These are phyloP conservation scores for Lepidopterella palustris DNA, from an alignment of 495 filamentous ascomycete species.

Conservation along the genomic window DNA sequence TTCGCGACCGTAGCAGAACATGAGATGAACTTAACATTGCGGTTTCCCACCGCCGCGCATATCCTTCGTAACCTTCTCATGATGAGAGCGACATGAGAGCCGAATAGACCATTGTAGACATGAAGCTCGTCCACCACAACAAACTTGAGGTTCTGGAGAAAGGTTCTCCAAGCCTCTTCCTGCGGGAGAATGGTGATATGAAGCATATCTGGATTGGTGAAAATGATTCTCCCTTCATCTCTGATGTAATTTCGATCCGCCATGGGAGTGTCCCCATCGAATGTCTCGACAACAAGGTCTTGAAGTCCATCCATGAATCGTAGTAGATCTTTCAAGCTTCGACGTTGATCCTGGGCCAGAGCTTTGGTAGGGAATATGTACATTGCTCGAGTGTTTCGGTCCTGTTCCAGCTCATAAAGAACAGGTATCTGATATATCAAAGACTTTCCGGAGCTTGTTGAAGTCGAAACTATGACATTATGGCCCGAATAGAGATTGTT, in stretches of 20 bases:
- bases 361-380: slow-evolving; percentile 99
- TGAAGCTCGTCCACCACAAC: slow-evolving; percentile 81
- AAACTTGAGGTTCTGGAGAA: slow-evolving; percentile 80
- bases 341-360: slow-evolving; percentile 86
- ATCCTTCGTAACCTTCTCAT: slow-evolving; percentile 87
- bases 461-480: slow-evolving; percentile 89
- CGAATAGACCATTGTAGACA: slow-evolving; percentile 93
- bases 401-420: slow-evolving; percentile 75
- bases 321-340: slow-evolving; percentile 80
- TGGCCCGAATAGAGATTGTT: slow-evolving; percentile 78
- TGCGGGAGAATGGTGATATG: slow-evolving; percentile 91
- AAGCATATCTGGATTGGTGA: slow-evolving; percentile 98
- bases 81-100: slow-evolving; percentile 87
- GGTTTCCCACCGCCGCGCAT: slow-evolving; percentile 87
- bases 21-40: slow-evolving; percentile 84
- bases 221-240: slow-evolving; percentile 87
- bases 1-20: slow-evolving; percentile 98
- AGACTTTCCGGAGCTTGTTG: slow-evolving; percentile 93
- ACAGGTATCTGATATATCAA: slow-evolving; percentile 95
- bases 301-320: slow-evolving; percentile 72
- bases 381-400: slow-evolving; percentile 74
- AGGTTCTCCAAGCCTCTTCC: slow-evolving; percentile 81
- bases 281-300: slow-evolving; percentile 76
- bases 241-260: slow-evolving; percentile 67
- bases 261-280: slow-evolving; percentile 92